Conservation (phyloP, 257 asterid species). For the Gentiana dahurica region DNA sequence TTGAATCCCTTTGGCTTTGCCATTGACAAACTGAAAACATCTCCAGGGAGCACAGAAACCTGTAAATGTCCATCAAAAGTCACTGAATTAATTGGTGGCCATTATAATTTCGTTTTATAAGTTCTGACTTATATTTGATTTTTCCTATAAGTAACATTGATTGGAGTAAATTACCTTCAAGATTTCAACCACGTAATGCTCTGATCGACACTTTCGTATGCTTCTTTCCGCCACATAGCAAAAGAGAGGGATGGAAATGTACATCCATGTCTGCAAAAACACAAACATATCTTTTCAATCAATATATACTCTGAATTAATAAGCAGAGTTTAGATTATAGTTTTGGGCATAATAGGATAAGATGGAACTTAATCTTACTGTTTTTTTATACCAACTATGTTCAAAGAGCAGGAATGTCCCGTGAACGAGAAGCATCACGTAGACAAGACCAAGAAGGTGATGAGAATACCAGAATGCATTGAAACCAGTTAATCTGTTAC, state of each 20-base stretch:
- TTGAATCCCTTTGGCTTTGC: slow-evolving; percentile 83
- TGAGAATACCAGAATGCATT: slow-evolving; percentile 97
- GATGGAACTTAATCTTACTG: slow-evolving; percentile 59
- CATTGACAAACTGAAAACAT: slow-evolving; percentile 74
- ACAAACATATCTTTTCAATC: no score
- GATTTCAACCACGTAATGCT: slow-evolving; percentile 64
- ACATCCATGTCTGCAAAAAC: slow-evolving; percentile 91
- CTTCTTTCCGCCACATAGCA: slow-evolving; percentile 76
- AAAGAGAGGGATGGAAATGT: slow-evolving; percentile 57
- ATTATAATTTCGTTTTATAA: no score
- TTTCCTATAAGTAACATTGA: background rate
- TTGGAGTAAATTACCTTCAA: slow-evolving; percentile 48
- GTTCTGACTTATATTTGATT: background rate
- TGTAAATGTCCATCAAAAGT: slow-evolving; percentile 22
- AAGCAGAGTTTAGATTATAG: no score
- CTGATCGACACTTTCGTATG: slow-evolving; percentile 69
- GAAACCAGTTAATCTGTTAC: slow-evolving; percentile 68
- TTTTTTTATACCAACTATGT: slow-evolving; percentile 64
- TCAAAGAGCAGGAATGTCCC: slow-evolving; percentile 66
- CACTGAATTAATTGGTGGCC: background rate
- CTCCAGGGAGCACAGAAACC: slow-evolving; percentile 96
- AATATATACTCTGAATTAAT: no score
- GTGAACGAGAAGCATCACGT: slow-evolving; percentile 54
- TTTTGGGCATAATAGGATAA: background rate
- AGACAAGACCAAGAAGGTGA: slow-evolving; percentile 79